Evolutionary conservation across 768 basidiomycete species (phyloP).

Genomic region (Mycena epipterygia): DNA sequence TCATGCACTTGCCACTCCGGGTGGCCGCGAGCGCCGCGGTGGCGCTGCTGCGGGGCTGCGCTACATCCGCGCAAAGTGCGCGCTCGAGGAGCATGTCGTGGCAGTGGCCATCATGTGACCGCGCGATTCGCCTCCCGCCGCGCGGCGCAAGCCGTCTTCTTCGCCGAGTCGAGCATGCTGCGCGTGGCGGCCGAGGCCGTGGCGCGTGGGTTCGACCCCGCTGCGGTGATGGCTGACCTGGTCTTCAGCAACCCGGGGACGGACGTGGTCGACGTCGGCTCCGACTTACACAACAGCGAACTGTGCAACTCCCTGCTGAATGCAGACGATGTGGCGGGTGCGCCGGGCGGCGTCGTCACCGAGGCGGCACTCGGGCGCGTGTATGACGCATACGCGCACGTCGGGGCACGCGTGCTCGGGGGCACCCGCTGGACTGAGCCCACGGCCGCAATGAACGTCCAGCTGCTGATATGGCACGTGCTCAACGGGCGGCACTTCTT

Average conservation of each 20-base stretch:
- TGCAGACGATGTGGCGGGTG: constrained; percentile 4
- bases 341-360: background rate
- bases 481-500: constrained; percentile 22
- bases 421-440: constrained; percentile 18
- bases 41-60: background rate
- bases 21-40: constrained; percentile 1
- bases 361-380: constrained; percentile 18
- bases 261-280: constrained; percentile 23
- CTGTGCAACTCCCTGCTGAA: constrained; percentile 15
- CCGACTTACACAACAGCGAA: constrained; percentile 19
- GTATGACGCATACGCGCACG: constrained; percentile 23
- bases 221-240: constrained; percentile 2
- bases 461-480: constrained; percentile 16
- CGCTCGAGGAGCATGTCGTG: constrained; percentile 5
- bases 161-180: constrained; percentile 19
- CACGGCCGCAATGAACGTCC: background rate
- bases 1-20: constrained; percentile 3
- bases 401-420: constrained; percentile 1
- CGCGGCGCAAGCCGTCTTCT: constrained; percentile 4
- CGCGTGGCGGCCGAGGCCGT: constrained; percentile 16
- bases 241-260: constrained; percentile 22
- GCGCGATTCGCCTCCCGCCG: constrained; percentile 17
- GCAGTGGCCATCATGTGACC: background rate
- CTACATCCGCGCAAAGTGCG: constrained; percentile 19
- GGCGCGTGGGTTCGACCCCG: constrained; percentile 20